Evolutionary conservation across 345 rosid species (phyloP), one percentile per base, ranked within the genome.

Genomic region (Aurinia saxatilis): DNA sequence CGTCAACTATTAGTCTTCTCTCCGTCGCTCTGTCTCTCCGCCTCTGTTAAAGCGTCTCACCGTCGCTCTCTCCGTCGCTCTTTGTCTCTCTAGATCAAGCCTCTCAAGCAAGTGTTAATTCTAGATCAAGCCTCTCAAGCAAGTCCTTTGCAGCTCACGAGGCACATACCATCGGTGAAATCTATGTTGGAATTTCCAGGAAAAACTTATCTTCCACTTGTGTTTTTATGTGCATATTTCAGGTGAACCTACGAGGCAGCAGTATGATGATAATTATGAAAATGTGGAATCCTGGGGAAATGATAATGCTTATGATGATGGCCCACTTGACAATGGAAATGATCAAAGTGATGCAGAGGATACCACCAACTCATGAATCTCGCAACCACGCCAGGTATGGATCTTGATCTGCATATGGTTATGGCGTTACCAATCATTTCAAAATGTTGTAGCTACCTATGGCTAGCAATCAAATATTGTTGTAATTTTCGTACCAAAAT

Each of bases 351-450:
- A 89, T 74, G 79, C 54, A 50, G 95, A 83, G 47, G 85, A 77
- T 44, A 29, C 73, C 12, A 67, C 73, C 12, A 67, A 74, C 65
- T 52, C 75, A 7, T 83, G 89, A 39, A 89, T 92, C 60, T 83
- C 95, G 69, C 93, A 84, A 69, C 98, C 98, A 65, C 95, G 95
- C 39, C 95, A 87, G 97, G 98, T 89, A 60, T 11, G 69, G 27
- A 40, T 70, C 7, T 53, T 17, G 50, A 52, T 68, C 53, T 39
- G 46, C 51, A 35, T 51, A 34, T 58, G 57, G 19, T 21, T 52
- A 27, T 44, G 66, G 61, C 3, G 0, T 16, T 41, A 59, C 41
- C 53, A 34, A 44, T 36, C 8, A 38, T 51, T 65, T 65, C 55
- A 33, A 25, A 47, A 35, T 39, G 35, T 9, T 63, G 18, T 67